phyloP scores from a whole-genome alignment of 1,284 basidiomycete genomes.

The Apiotrichum veenhuisii region DNA sequence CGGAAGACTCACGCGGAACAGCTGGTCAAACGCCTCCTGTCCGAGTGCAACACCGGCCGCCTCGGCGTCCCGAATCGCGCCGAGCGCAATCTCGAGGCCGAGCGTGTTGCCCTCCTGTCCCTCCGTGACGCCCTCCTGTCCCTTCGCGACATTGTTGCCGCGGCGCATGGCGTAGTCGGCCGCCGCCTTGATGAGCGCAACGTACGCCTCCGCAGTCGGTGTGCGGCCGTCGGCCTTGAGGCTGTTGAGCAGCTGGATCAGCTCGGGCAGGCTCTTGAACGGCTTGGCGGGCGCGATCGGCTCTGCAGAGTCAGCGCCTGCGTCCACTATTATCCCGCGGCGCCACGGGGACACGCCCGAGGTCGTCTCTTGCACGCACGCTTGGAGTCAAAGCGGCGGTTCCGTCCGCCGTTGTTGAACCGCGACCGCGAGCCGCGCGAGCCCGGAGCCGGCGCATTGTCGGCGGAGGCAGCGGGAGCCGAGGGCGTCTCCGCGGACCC shows the following conservation, averaged over 20 bases:
- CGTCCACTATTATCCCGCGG: not conserved
- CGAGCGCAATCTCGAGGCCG: constrained; percentile 36
- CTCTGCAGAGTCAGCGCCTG: not conserved
- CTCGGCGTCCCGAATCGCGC: constrained; percentile 36
- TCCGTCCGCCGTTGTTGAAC: no score
- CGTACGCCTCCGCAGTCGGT: constrained; percentile 34
- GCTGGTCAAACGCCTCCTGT: constrained; percentile 24
- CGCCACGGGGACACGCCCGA: no score
- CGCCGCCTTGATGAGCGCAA: constrained; percentile 30
- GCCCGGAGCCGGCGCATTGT: no score
- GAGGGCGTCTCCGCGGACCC: not conserved
- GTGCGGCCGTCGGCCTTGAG: constrained; percentile 21
- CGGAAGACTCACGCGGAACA: constrained; percentile 37
- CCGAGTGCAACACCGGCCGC: constrained; percentile 35
- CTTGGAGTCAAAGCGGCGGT: not conserved
- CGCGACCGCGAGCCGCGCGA: no score
- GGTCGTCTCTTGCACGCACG: no score
- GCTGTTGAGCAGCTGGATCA: constrained; percentile 24
- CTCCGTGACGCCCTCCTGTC: constrained; percentile 14
- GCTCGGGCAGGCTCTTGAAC: constrained; percentile 13
- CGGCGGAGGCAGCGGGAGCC: no score
- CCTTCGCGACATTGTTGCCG: constrained; percentile 4
- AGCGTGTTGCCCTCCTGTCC: constrained; percentile 19
- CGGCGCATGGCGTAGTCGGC: constrained; percentile 24
- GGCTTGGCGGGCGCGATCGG: not conserved